phyloP scores from a whole-genome alignment of 2,329 filamentous ascomycete genomes.

The Penicillium sp. region DNA sequence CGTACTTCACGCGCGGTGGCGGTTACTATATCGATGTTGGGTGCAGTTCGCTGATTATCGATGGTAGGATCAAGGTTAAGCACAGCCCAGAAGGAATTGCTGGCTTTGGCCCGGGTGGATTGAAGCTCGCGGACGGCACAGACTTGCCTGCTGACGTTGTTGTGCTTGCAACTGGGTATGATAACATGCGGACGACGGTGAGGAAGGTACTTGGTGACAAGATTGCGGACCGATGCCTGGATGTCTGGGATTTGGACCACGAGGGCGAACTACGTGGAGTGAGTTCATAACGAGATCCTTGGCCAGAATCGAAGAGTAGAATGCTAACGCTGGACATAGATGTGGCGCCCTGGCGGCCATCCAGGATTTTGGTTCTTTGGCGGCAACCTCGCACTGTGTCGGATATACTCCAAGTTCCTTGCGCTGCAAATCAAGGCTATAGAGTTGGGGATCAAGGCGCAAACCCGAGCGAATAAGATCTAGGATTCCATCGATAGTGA shows the following conservation, averaged over 20 bases:
- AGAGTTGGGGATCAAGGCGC: slow-evolving; percentile 39
- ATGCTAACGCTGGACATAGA: slow-evolving; percentile 5
- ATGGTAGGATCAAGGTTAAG: slow-evolving; percentile 63
- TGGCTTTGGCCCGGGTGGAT: slow-evolving; percentile 50
- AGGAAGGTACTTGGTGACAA: slow-evolving; percentile 63
- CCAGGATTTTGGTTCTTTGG: slow-evolving; percentile 68
- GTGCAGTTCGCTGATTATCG: slow-evolving; percentile 54
- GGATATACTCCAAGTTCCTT: slow-evolving; percentile 59
- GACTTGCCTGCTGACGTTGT: slow-evolving; percentile 64
- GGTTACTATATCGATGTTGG: slow-evolving; percentile 64
- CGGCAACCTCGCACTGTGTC: slow-evolving; percentile 64
- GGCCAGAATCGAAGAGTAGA: too few species aligned
- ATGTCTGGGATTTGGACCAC: slow-evolving; percentile 63
- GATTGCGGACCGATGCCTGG: slow-evolving; percentile 58
- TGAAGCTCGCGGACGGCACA: slow-evolving; percentile 56
- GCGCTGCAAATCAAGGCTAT: slow-evolving; percentile 54
- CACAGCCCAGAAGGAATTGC: slow-evolving; percentile 57
- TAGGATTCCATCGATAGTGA: neutral
- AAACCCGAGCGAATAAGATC: slow-evolving; percentile 8
- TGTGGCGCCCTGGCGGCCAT: slow-evolving; percentile 62
- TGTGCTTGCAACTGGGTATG: slow-evolving; percentile 64
- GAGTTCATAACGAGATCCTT: neutral
- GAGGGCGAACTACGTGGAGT: slow-evolving; percentile 37
- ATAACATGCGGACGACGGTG: slow-evolving; percentile 67
- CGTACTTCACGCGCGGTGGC: slow-evolving; percentile 53